Base-by-base conservation (phyloP, 1,139 yeast genomes). In the Candida tropicalis region DNA sequence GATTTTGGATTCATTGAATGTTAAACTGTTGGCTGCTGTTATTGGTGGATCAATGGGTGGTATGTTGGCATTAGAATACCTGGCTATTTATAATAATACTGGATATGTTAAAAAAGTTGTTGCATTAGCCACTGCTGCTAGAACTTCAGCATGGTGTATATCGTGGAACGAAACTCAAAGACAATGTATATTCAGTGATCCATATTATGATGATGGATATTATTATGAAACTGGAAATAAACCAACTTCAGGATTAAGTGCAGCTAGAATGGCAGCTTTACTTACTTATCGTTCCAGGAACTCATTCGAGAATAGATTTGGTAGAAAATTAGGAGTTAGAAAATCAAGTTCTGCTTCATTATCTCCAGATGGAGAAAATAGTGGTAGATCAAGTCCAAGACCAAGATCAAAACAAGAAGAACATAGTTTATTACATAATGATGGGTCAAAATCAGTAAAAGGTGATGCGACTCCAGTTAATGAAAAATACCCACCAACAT, bases 11-110 rank as follows among this genome's bases (percentile, higher is more conserved):
- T 89, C 88, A 22, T 66, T 93, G 41, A 89, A 87, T 0, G 88
- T 93, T 22, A 76, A 75, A 44, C 78, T 81, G 44, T 70, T 93
- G 32, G 97, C 98, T 1, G 79, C 85, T 40, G 95, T 87, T 4
- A 79, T 93, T 45, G 99, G 99, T 24, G 99, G 99, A 0, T 91
- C 98, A 23, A 93, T 93, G 99, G 99, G 99, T 29, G 99, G 99
- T n/a, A 93, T 93, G 99, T 68, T 90, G 41, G 91, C 93, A 0
- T 68, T 93, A 52, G 99, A 93, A 62, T 93, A 91, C 75, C 71
- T 75, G 10, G 64, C 76, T 57, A 82, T 86, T 2, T 86, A 81
- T 58, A 86, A 79, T 52, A 86, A 88, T n/a, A 66, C 75, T 2
- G 77, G 73, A 3, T 93, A 81, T 57, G 96, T 93, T 15, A 77